Evolutionary conservation across 257 asterid genomes (phyloP).

Genomic region (Nicotiana benthamiana): DNA sequence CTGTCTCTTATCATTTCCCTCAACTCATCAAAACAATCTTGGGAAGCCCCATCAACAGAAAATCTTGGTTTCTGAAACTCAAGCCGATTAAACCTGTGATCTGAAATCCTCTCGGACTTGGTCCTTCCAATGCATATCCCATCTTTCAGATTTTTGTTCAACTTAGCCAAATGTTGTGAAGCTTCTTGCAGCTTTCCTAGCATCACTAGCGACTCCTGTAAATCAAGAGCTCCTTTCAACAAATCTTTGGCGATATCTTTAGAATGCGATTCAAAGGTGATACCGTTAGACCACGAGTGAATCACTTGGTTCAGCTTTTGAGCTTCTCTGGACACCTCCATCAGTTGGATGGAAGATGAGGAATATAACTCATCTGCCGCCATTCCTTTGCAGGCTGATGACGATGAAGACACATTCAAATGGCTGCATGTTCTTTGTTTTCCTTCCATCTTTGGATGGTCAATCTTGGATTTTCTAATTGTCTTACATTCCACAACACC

Average conservation of each 20-base stretch:
- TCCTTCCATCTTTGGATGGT: conserved; percentile 22
- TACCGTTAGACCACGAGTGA: conserved; percentile 32
- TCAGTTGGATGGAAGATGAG: conserved; percentile 40
- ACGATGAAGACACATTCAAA: conserved; percentile 14
- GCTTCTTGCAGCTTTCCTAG: conserved; percentile 57
- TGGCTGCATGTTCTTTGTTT: background rate
- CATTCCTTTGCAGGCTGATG: conserved; percentile 8
- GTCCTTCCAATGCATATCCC: conserved; percentile 20
- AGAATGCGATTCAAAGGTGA: conserved; percentile 25
- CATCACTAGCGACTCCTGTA: conserved; percentile 55
- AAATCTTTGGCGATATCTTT: conserved; percentile 45
- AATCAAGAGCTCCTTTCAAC: conserved; percentile 57
- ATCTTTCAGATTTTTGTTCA: conserved; percentile 31
- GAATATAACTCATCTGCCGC: conserved; percentile 25
- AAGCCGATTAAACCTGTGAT: conserved; percentile 9
- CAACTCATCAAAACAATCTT: conserved; percentile 65
- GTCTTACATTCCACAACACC: conserved; percentile 59
- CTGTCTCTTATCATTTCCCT: conserved; percentile 56
- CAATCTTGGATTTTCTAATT: conserved; percentile 36
- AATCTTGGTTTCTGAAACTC: conserved; percentile 35
- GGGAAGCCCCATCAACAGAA: conserved; percentile 33
- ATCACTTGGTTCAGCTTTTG: conserved; percentile 38
- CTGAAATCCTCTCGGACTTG: conserved; percentile 25
- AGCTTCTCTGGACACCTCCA: conserved; percentile 57
- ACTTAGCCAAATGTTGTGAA: conserved; percentile 32